Evolutionary conservation across 441 rosid species (phyloP).

Genomic region (Croton laevigatus): DNA sequence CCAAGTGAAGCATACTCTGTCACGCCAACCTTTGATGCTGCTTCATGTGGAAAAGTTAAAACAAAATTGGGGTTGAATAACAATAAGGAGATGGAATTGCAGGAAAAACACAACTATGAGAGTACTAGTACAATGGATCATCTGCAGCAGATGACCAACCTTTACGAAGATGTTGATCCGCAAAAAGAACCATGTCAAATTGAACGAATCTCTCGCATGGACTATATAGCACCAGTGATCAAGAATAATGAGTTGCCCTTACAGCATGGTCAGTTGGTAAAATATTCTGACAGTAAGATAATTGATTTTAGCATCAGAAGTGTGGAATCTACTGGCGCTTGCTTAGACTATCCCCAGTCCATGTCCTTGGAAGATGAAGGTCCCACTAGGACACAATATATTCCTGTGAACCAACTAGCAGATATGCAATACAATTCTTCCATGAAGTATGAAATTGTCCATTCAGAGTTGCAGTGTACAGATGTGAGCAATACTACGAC

Average conservation of each 20-base stretch:
- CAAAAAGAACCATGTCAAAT: conserved; percentile 25
- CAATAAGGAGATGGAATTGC: conserved; percentile 26
- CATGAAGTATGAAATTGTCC: conserved; percentile 12
- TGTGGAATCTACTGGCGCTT: conserved; percentile 17
- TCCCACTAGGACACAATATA: conserved; percentile 21
- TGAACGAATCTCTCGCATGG: conserved; percentile 27
- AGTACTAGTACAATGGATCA: conserved; percentile 27
- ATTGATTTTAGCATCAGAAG: conserved; percentile 18
- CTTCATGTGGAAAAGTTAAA: conserved; percentile 34
- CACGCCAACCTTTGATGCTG: conserved; percentile 26
- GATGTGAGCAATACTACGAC: conserved; percentile 20
- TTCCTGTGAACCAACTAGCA: conserved; percentile 11
- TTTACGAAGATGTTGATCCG: conserved; percentile 28
- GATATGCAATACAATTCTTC: conserved; percentile 16
- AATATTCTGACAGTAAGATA: conserved; percentile 20
- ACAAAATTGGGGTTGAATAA: conserved; percentile 22
- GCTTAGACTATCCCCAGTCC: conserved; percentile 11
- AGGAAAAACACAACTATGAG: conserved; percentile 22
- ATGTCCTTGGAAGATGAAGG: conserved; percentile 20
- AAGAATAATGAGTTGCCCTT: conserved; percentile 27
- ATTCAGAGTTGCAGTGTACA: conserved; percentile 25
- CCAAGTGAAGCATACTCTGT: conserved; percentile 27
- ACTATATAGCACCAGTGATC: conserved; percentile 27
- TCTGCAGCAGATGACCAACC: conserved; percentile 29
- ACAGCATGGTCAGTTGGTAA: conserved; percentile 23